Evolutionary conservation across 106 monocot genomes (phyloP), one percentile per base, ranked within the genome.

Genomic region (Agapanthus africanus): DNA sequence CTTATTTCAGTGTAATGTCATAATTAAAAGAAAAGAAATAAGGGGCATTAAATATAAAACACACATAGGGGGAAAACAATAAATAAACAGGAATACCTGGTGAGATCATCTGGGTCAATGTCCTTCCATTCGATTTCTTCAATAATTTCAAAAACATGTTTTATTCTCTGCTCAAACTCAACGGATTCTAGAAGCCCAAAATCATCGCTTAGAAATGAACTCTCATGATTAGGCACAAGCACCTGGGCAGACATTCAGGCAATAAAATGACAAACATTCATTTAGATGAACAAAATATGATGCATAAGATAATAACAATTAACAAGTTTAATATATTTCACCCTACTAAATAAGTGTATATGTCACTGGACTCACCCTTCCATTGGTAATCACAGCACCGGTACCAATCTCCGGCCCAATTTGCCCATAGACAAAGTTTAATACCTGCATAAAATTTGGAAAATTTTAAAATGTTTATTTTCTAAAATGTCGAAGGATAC

Each of bases 321-420:
- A 57, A 2, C 27, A 57, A 30, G n/a, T n/a, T n/a, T n/a, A n/a
- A n/a, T n/a, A n/a, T n/a, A n/a, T n/a, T n/a, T n/a, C n/a, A n/a
- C n/a, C n/a, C n/a, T n/a, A n/a, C n/a, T n/a, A n/a, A n/a, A n/a
- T n/a, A n/a, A n/a, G n/a, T n/a, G n/a, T 33, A 6, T 3, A 61
- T 65, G 70, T 28, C 72, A 57, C 5, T 35, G n/a, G 36, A 70
- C 91, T 74, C 69, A 97, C 97, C 81, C 92, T 84, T 76, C 97
- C 97, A 83, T 97, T 97, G 33, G 92, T 89, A 68, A 97, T 82
- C 22, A 97, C 82, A 75, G 92, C 84, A 82, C 79, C 84, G 50
- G 59, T 50, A 36, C 84, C 82, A 79, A 75, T 64, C 41, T 76
- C 84, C 74, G 84, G 74, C 4, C 84, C 84, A 54, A 91, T 56